Percentiles rank a stretch among this genome's conserved stretches.
phyloP scores from a whole-genome alignment of 306 rosid genomes.

The Cercis canadensis region DNA sequence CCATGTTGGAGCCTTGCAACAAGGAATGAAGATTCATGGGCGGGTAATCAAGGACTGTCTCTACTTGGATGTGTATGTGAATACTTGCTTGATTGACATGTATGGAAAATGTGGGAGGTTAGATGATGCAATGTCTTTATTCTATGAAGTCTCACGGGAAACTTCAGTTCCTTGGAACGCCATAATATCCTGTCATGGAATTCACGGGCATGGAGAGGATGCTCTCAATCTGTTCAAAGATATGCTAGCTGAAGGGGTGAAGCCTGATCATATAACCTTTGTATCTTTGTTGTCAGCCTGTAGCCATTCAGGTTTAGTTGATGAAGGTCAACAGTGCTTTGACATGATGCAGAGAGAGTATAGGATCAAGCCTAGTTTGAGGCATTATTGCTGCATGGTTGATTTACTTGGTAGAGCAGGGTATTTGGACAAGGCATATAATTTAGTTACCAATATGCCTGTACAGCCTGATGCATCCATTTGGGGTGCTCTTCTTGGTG shows the following conservation, averaged over 20 bases:
- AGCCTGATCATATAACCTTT: constrained; percentile 51
- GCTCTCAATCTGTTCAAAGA: constrained; percentile 48
- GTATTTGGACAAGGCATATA: constrained; percentile 47
- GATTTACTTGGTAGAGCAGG: constrained; percentile 60
- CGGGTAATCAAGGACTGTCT: constrained; percentile 44
- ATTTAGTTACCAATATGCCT: constrained; percentile 53
- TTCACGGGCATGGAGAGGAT: constrained; percentile 51
- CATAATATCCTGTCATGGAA: constrained; percentile 53
- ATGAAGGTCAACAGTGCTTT: constrained; percentile 50
- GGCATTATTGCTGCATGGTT: constrained; percentile 60
- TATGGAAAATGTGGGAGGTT: constrained; percentile 52
- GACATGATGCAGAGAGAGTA: constrained; percentile 48
- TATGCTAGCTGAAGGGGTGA: constrained; percentile 50
- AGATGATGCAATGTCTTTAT: constrained; percentile 49
- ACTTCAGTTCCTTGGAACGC: constrained; percentile 57
- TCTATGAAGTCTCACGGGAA: constrained; percentile 46
- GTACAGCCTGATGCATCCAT: constrained; percentile 51
- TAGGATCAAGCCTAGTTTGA: constrained; percentile 50
- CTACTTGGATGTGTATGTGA: constrained; percentile 53
- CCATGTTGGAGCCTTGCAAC: constrained; percentile 55
- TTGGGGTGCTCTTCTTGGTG: constrained; percentile 61
- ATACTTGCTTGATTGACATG: constrained; percentile 55
- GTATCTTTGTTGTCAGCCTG: constrained; percentile 54
- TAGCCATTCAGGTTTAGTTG: constrained; percentile 56
- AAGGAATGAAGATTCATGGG: constrained; percentile 58